Percentiles rank a stretch among this genome's conserved stretches.
These are phyloP conservation scores for Emergomyces orientalis DNA, from an alignment of 2,329 filamentous ascomycete species.

Conservation along the genomic window DNA sequence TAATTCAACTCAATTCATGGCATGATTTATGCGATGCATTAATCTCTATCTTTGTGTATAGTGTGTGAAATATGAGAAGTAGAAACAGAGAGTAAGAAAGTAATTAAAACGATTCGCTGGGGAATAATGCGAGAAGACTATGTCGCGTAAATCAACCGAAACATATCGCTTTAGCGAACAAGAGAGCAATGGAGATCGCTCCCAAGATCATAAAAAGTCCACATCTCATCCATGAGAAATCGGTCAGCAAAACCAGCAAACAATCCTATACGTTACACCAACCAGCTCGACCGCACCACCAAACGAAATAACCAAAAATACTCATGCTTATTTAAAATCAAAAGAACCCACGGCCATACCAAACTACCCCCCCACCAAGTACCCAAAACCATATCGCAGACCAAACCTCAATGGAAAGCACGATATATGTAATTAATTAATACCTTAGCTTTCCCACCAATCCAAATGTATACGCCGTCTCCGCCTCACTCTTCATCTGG, in stretches of 20 bases:
- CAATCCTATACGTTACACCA: neutral
- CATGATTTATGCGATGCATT: neutral
- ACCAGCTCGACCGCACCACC: neutral
- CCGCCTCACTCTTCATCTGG: slow-evolving; percentile 47
- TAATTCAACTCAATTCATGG: neutral
- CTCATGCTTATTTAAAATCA: neutral
- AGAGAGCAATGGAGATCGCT: neutral
- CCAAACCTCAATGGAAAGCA: neutral
- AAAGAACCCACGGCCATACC: neutral
- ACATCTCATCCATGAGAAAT: neutral
- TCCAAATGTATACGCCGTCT: slow-evolving; percentile 47
- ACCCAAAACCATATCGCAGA: neutral
- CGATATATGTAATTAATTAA: slow-evolving; percentile 22
- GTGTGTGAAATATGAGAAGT: neutral
- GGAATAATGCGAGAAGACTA: neutral
- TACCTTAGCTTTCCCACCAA: slow-evolving; percentile 46
- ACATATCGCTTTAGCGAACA: neutral
- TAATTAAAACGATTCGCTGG: neutral
- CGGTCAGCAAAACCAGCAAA: neutral
- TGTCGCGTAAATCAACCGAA: neutral
- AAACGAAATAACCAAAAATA: neutral
- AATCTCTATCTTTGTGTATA: neutral
- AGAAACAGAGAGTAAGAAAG: slow-evolving; percentile 4
- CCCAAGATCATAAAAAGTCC: neutral
- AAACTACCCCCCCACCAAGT: neutral